Evolutionary conservation across 805 yeast species (phyloP).

Genomic region (Saturnispora mendoncae): DNA sequence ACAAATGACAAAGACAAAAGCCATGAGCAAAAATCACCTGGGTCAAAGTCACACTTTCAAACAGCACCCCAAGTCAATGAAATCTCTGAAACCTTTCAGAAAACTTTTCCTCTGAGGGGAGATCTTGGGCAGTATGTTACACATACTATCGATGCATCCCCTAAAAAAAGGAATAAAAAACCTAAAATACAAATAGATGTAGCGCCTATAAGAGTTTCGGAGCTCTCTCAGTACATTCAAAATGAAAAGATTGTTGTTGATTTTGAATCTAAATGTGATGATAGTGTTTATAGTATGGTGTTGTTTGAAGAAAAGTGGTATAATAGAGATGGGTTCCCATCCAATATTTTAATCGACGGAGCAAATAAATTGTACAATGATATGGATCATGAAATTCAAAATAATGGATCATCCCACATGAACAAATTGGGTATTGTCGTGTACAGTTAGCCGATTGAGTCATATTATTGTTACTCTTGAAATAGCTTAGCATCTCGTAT

Average conservation of each 20-base stretch:
- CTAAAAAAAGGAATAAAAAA: neutral
- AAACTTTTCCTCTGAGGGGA: neutral
- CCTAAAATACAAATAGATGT: neutral
- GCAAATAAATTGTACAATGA: neutral
- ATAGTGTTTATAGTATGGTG: no score
- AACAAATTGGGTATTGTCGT: no score
- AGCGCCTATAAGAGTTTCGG: neutral
- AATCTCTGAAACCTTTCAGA: no score
- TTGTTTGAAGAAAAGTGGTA: constrained; percentile 5
- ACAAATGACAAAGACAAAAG: neutral
- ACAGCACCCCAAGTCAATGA: neutral
- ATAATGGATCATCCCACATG: no score
- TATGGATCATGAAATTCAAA: neutral
- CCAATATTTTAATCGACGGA: neutral
- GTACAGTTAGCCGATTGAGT: no score
- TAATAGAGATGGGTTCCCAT: constrained; percentile 3
- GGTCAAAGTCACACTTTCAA: neutral
- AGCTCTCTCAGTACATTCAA: constrained; percentile 1
- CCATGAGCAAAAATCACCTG: neutral
- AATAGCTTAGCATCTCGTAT: no score
- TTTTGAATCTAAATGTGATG: no score
- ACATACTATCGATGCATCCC: constrained; percentile 5
- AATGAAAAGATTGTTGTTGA: neutral
- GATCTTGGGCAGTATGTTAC: neutral
- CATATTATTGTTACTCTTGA: no score